Conservation (phyloP, 306 rosid species). For the Potentilla sterilis region DNA sequence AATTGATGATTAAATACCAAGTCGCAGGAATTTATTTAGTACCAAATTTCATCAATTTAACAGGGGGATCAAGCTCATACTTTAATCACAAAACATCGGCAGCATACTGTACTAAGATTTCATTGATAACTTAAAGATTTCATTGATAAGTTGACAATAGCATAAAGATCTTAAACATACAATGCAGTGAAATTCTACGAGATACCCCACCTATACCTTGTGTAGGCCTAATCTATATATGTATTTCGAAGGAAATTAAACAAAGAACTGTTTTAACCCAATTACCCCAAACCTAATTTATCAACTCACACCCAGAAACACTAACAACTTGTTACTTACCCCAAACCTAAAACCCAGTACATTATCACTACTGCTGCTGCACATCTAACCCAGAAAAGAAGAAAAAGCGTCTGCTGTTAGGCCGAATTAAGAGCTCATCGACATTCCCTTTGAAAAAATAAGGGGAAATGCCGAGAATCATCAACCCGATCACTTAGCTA, state of each 20-base stretch:
- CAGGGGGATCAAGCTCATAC: not conserved
- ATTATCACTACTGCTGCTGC: not conserved
- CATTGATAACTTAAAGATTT: not conserved
- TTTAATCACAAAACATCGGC: conserved; percentile 3
- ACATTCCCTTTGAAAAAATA: conserved; percentile 52
- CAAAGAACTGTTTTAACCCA: not conserved
- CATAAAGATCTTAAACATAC: not conserved
- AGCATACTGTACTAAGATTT: not conserved
- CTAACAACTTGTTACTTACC: not conserved
- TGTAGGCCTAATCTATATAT: not conserved
- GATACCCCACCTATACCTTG: not conserved
- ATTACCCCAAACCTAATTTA: not conserved
- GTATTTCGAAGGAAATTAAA: not conserved
- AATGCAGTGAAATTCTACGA: not conserved
- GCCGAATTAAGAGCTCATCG: conserved; percentile 17
- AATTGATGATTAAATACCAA: not conserved
- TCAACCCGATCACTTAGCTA: conserved; percentile 27
- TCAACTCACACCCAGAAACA: not conserved
- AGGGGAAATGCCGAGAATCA: conserved; percentile 33
- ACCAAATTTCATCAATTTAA: not conserved
- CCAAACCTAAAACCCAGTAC: not conserved
- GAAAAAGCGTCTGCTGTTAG: conserved; percentile 2
- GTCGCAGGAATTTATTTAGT: not conserved
- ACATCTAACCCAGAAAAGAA: conserved; percentile 8
- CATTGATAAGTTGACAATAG: not conserved